Evolutionary conservation across 2,329 filamentous ascomycete species (phyloP), one percentile per base, ranked within the genome.

Genomic region (Massarina eburnea): DNA sequence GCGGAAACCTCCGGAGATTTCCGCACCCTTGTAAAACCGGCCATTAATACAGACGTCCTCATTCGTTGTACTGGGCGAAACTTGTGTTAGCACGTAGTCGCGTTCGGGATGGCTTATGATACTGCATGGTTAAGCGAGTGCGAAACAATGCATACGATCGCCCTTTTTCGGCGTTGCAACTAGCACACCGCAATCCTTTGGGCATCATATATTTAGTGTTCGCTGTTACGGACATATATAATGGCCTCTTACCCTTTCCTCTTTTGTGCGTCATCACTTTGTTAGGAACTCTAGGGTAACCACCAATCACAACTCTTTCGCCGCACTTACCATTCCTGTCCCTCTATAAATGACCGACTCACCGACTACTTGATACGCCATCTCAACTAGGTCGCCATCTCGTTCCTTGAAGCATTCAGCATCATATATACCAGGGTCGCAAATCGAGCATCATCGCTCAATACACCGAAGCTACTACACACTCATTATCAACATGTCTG

Each of bases 401-500:
- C 27, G 12, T 14, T 14, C 6, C n/a, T 14, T 14, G 27, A 14
- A 14, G n/a, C 12, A 5, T 30, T 14, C 5, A 30, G 27, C 12
- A 14, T 30, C 12, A n/a, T 30, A 14, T 14, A 30, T 30, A 30
- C 24, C 24, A 7, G 27, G 12, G 27, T 14, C 27, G n/a, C 9
- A 14, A 7, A 6, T 8, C n/a, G 4, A 8, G 20, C 14, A 14
- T 27, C 20, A 17, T 21, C 10, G 6, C 34, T 5, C 3, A 21
- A 18, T 12, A 20, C 19, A 3, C 22, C 34, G 17, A 12, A 30
- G 12, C 27, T 4, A 14, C n/a, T 14, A 14, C 34, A 24, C 36
- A 27, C 6, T n/a, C 20, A 22, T 12, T 35, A 18, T 24, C 19
- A 7, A n/a, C 3, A 59, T 44, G 17, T 59, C 57, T 41, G 52